Base-by-base conservation (phyloP, 108 stramenopile species). In the Nitzschia palea region DNA sequence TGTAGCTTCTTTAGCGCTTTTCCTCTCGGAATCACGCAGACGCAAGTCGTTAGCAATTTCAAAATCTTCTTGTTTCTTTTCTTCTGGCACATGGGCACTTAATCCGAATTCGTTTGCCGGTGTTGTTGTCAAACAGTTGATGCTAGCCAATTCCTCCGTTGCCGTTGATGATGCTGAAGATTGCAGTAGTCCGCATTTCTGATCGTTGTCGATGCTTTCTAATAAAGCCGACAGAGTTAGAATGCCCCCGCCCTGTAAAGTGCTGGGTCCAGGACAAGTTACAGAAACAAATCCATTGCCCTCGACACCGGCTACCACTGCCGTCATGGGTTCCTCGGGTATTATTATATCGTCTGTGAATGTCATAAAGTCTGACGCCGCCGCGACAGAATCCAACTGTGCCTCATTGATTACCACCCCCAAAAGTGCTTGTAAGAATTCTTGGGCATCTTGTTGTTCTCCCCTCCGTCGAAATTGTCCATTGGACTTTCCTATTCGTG, bases 391-490 rank as follows among this genome's bases (percentile, higher is more conserved):
- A 55, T 67, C 69, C 44, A 70, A 25, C 37, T 59, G 43, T 15
- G 77, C 56, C 32, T 77, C 80, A 17, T 29, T 30, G 10, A 76
- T 64, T 15, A 93, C 66, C 3, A 89, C 63, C 45, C 79, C 87
- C 71, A 93, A 40, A 68, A 93, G 57, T 3, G 89, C 83, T 29
- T 77, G 72, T 47, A 93, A 76, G 29, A 88, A 67, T 79, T 93
- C 92, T 65, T 93, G 86, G 2, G 92, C 86, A 68, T 93, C 92
- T 67, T 93, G 92, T 62, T 90, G 92, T 54, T 93, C 84, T 32
- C 62, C 37, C 3, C 55, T 43, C 25, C 55, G 23, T 68, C 59
- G 29, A 70, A 89, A 89, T 54, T 89, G 88, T 9, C 74, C 52
- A 62, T 84, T 67, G 27, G 60, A 48, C 50, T 78, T n/a, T 0